phyloP scores from a whole-genome alignment of 768 basidiomycete genomes.

The Tremella mesenterica region DNA sequence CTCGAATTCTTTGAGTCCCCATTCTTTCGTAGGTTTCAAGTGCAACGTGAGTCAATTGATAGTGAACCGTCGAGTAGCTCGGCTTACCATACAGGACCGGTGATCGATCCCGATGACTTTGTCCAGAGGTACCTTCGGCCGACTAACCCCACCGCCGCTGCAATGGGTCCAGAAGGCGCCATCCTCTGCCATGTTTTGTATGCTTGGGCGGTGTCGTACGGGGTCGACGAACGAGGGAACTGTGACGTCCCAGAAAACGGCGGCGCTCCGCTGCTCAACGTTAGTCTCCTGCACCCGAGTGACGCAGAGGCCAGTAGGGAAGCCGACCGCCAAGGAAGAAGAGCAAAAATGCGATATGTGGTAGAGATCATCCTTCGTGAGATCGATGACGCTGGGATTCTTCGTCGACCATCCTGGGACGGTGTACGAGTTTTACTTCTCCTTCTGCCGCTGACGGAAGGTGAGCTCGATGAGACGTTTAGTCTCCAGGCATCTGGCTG shows the following conservation, averaged over 20 bases:
- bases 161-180: conserved; percentile 63
- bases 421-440: conserved; percentile 72
- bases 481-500: neutral
- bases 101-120: conserved; percentile 75
- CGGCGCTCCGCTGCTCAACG: conserved; percentile 8
- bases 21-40: conserved; percentile 74
- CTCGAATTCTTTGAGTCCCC: conserved; percentile 72
- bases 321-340: conserved; percentile 17
- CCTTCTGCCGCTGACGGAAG: conserved; percentile 72
- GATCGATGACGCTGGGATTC: conserved; percentile 67
- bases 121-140: conserved; percentile 52
- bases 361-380: conserved; percentile 66
- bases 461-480: conserved; percentile 47
- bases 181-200: conserved; percentile 72
- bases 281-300: conserved; percentile 13
- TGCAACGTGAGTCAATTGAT: conserved; percentile 59
- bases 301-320: conserved; percentile 50
- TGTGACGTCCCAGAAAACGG: conserved; percentile 46
- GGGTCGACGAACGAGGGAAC: conserved; percentile 67
- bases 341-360: conserved; percentile 54
- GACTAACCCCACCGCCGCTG: conserved; percentile 48
- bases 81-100: conserved; percentile 55
- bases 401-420: conserved; percentile 77
- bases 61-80: neutral
- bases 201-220: conserved; percentile 83